Conservation (phyloP, 2,329 filamentous ascomycete genomes). For the Reticulascus tulasneorum region DNA sequence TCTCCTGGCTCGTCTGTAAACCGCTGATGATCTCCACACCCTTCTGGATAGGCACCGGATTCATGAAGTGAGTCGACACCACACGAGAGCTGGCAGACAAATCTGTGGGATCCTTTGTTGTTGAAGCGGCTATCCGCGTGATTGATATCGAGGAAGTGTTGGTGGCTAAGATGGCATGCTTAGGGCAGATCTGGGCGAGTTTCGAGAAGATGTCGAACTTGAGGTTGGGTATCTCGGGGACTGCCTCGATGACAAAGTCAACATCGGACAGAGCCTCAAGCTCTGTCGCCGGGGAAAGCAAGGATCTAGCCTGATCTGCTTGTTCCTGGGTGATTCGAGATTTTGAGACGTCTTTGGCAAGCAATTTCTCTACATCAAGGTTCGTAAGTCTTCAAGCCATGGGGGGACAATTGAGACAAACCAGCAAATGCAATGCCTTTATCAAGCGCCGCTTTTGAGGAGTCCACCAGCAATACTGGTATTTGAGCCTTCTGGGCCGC, state of each 20-base stretch:
- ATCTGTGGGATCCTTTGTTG: slow-evolving; percentile 73
- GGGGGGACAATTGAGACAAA: slow-evolving; percentile 30
- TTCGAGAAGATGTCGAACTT: slow-evolving; percentile 85
- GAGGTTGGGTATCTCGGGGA: slow-evolving; percentile 84
- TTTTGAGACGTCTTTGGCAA: slow-evolving; percentile 90
- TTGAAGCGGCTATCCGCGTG: slow-evolving; percentile 88
- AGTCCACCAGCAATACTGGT: slow-evolving; percentile 82
- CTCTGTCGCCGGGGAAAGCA: slow-evolving; percentile 65
- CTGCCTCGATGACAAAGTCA: slow-evolving; percentile 96
- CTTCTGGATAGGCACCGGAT: slow-evolving; percentile 94
- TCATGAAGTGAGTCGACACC: slow-evolving; percentile 98
- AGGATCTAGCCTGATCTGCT: slow-evolving; percentile 67
- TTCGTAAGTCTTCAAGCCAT: neutral
- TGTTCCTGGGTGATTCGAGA: slow-evolving; percentile 77
- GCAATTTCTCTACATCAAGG: slow-evolving; percentile 68
- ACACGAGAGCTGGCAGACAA: slow-evolving; percentile 81
- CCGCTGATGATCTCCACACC: slow-evolving; percentile 97
- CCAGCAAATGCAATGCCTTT: slow-evolving; percentile 89
- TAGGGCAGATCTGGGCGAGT: slow-evolving; percentile 75
- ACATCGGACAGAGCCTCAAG: slow-evolving; percentile 76
- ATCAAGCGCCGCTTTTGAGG: slow-evolving; percentile 75
- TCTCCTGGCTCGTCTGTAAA: slow-evolving; percentile 81
- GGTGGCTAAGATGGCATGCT: slow-evolving; percentile 87
- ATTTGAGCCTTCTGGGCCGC: slow-evolving; percentile 81
- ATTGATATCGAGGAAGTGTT: slow-evolving; percentile 99